Evolutionary conservation across 1,284 basidiomycete genomes (phyloP).

Genomic region (Melampsora abietis-canadensis): DNA sequence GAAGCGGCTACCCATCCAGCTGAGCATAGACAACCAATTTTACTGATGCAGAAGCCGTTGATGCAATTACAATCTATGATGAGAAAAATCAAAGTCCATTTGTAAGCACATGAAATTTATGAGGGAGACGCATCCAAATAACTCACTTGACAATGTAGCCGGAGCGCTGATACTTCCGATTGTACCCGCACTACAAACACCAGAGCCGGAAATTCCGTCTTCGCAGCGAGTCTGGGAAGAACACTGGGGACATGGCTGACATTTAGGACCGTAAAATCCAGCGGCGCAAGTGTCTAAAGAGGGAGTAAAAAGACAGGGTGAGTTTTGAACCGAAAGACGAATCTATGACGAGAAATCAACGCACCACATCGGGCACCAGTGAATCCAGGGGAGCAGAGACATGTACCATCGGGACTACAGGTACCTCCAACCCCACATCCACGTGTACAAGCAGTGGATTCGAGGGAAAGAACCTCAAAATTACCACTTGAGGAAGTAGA

Average conservation of each 20-base stretch:
- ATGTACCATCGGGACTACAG: conserved; percentile 8
- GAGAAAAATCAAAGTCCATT: background rate
- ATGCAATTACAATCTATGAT: conserved; percentile 24
- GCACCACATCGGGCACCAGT: conserved; percentile 28
- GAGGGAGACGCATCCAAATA: no score
- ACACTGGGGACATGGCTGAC: conserved; percentile 28
- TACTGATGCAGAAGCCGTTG: conserved; percentile 24
- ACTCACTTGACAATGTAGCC: no score
- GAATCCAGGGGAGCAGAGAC: conserved; percentile 15
- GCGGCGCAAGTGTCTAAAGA: conserved; percentile 20
- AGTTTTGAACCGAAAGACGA: no score
- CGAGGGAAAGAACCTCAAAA: conserved; percentile 26
- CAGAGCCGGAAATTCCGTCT: conserved; percentile 27
- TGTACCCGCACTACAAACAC: conserved; percentile 1
- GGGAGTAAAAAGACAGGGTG: background rate
- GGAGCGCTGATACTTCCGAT: no score
- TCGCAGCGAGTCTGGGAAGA: conserved; percentile 15
- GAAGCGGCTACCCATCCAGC: conserved; percentile 23
- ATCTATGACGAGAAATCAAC: background rate
- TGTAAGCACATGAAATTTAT: no score
- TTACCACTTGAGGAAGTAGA: conserved; percentile 3
- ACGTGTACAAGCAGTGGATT: conserved; percentile 18
- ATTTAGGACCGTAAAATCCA: conserved; percentile 23
- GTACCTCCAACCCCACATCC: conserved; percentile 25
- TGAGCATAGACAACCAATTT: conserved; percentile 25